These are phyloP conservation scores for Vanrija sp. DNA, from an alignment of 1,284 basidiomycete species.

Conservation along the genomic window DNA sequence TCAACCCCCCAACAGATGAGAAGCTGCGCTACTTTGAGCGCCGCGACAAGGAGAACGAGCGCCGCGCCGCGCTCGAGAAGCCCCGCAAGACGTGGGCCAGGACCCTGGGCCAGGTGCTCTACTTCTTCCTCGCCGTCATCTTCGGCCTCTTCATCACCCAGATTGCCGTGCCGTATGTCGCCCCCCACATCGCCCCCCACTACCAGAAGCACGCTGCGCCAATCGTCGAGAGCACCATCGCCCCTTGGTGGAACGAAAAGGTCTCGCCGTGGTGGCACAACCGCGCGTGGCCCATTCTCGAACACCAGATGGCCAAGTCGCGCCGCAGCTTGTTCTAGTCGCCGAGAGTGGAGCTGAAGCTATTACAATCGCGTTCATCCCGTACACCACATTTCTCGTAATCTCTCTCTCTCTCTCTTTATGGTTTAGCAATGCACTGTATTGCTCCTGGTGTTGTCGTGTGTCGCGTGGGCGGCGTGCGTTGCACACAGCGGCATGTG, in stretches of 20 bases:
- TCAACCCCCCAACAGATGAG: slow-evolving; percentile 34
- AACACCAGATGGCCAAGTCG: background rate
- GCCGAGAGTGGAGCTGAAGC: background rate
- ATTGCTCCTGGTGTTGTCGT: too few relatives aligned
- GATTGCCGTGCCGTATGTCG: background rate
- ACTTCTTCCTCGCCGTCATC: background rate
- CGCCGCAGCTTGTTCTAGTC: background rate
- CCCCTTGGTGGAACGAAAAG: background rate
- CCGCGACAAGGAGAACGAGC: slow-evolving; percentile 9
- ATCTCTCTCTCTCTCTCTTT: background rate
- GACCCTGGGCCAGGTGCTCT: background rate
- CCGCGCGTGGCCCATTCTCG: background rate
- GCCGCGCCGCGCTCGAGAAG: slow-evolving; percentile 5
- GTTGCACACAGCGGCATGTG: too few relatives aligned
- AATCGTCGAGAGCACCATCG: background rate
- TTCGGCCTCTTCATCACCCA: slow-evolving; percentile 3
- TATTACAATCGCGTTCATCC: too few relatives aligned
- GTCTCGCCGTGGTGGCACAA: slow-evolving; percentile 1
- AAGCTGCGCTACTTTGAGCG: slow-evolving; percentile 23
- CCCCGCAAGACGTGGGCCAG: background rate
- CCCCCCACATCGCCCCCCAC: background rate
- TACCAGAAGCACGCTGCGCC: slow-evolving; percentile 2
- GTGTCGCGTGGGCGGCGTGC: too few relatives aligned
- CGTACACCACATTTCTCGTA: background rate
- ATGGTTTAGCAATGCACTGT: background rate